Conservation (phyloP, 345 rosid genomes). For the Crucihimalaya himalaica region DNA sequence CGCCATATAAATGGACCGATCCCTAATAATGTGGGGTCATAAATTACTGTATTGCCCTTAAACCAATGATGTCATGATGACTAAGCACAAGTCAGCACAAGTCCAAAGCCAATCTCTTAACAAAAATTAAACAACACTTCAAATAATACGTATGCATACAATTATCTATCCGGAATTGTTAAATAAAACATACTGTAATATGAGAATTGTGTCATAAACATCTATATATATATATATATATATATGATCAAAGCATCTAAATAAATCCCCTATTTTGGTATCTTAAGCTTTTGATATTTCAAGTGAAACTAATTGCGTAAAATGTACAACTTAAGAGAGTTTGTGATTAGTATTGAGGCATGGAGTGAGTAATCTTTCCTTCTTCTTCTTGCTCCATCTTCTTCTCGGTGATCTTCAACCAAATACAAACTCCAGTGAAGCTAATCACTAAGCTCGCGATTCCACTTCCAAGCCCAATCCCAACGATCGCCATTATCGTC, state of each 20-base stretch:
- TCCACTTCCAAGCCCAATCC: constrained; percentile 96
- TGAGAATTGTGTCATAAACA: too few relatives aligned
- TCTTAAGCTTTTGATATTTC: background rate
- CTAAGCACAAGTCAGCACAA: background rate
- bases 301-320: too few relatives aligned
- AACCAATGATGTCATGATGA: background rate
- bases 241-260: background rate
- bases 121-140: background rate
- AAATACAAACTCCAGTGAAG: constrained; percentile 85
- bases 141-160: background rate
- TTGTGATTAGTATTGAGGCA: constrained; percentile 61
- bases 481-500: constrained; percentile 81
- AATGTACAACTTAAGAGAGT: too few relatives aligned
- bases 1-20: background rate
- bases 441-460: constrained; percentile 82
- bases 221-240: too few relatives aligned
- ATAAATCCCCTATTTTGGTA: constrained; percentile 2
- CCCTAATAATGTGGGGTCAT: background rate
- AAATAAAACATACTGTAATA: too few relatives aligned
- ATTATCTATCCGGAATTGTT: too few relatives aligned
- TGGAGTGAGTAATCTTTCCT: constrained; percentile 68
- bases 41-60: background rate
- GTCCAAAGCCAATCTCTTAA: background rate
- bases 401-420: constrained; percentile 78
- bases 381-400: constrained; percentile 68